A percentile compares a stretch with the other conserved stretches of the same genome.
These are phyloP conservation scores for Zygoascus hellenicus DNA, from an alignment of 1,139 yeast genomes.

Conservation along the genomic window DNA sequence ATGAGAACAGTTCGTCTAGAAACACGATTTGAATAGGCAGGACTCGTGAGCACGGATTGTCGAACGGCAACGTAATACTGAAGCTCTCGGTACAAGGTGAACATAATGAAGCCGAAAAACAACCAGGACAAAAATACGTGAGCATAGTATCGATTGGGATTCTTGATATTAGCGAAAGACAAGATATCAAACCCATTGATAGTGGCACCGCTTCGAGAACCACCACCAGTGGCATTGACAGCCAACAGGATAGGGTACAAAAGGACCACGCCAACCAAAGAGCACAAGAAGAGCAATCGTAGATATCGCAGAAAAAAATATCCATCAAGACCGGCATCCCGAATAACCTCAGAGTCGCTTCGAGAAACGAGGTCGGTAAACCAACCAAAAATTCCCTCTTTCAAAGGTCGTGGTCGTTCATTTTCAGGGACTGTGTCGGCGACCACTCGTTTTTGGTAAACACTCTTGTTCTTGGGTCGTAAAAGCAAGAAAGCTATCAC, in stretches of 20 bases:
- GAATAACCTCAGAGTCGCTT: conserved; percentile 64
- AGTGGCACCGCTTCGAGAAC: conserved; percentile 41
- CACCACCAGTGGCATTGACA: conserved; percentile 79
- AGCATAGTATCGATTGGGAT: conserved; percentile 69
- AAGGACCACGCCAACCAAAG: conserved; percentile 57
- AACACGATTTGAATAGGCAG: conserved; percentile 64
- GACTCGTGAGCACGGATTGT: conserved; percentile 75
- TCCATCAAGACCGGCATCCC: conserved; percentile 83
- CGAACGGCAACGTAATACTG: conserved; percentile 73
- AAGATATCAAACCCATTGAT: conserved; percentile 66
- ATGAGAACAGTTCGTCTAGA: conserved; percentile 76
- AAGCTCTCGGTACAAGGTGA: conserved; percentile 74
- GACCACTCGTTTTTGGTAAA: conserved; percentile 79
- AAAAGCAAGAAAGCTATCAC: conserved; percentile 53
- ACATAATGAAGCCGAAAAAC: conserved; percentile 64
- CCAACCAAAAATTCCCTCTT: conserved; percentile 34
- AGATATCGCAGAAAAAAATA: conserved; percentile 78
- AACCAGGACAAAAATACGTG: conserved; percentile 80
- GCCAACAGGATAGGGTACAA: conserved; percentile 79
- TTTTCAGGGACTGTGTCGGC: conserved; percentile 42
- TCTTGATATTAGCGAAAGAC: conserved; percentile 68
- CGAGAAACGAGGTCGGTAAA: conserved; percentile 36
- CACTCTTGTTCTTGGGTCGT: conserved; percentile 59
- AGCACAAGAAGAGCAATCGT: conserved; percentile 53
- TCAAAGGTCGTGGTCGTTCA: conserved; percentile 33